Percentiles rank a stretch among this genome's conserved stretches.
Conservation (phyloP, 176 grass and related monocot genomes). For the Sorghum bicolor region DNA sequence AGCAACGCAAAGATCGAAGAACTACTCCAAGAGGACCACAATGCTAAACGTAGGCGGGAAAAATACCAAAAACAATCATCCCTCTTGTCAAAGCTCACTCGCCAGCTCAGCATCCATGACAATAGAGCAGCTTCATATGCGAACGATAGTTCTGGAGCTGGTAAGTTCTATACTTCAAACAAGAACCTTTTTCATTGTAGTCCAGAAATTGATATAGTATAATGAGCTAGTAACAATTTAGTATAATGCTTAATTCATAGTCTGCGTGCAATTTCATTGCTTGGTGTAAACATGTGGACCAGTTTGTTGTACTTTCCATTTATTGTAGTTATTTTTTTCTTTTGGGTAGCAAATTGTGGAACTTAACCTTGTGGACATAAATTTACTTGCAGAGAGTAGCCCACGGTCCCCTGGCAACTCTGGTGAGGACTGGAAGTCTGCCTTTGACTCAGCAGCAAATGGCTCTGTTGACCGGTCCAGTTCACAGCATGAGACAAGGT, state of each 20-base stretch:
- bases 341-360: neutral
- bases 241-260: neutral
- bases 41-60: slow-evolving; percentile 75
- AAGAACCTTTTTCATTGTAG: neutral
- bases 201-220: slow-evolving; percentile 3
- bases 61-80: slow-evolving; percentile 84
- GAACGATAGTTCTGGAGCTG: slow-evolving; percentile 51
- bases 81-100: slow-evolving; percentile 90
- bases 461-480: slow-evolving; percentile 45
- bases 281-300: neutral
- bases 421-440: slow-evolving; percentile 93
- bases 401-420: slow-evolving; percentile 45
- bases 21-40: slow-evolving; percentile 89
- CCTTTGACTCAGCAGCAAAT: slow-evolving; percentile 71
- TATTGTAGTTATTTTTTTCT: neutral
- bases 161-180: slow-evolving; percentile 36
- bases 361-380: slow-evolving; percentile 17
- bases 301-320: slow-evolving; percentile 18
- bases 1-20: slow-evolving; percentile 86
- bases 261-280: neutral
- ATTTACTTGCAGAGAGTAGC: slow-evolving; percentile 62
- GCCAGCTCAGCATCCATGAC: slow-evolving; percentile 85
- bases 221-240: neutral
- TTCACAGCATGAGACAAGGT: slow-evolving; percentile 66
- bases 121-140: slow-evolving; percentile 72